Conservation (phyloP, 106 monocot genomes). For the Acorus calamus region DNA sequence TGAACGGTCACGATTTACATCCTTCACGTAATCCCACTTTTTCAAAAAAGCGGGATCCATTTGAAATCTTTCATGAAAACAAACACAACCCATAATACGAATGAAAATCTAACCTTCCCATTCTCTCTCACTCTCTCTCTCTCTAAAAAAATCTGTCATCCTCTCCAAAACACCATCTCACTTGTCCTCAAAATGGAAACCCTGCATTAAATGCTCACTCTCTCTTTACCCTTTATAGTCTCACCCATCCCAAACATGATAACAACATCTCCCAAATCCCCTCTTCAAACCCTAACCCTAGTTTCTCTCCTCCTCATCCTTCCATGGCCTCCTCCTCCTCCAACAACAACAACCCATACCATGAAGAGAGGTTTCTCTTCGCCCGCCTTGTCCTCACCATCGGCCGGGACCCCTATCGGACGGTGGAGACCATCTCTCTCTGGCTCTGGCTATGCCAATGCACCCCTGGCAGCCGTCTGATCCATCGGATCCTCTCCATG, state of each 20-base stretch:
- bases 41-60: too few species aligned
- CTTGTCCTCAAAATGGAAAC: background rate
- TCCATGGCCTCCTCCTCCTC: slow-evolving; percentile 2
- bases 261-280: background rate
- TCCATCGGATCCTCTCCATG: slow-evolving; percentile 8
- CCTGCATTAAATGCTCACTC: background rate
- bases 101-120: background rate
- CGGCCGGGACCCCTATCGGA: slow-evolving; percentile 10
- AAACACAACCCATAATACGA: too few species aligned
- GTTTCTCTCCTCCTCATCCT: background rate
- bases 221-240: too few species aligned
- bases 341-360: slow-evolving; percentile 15
- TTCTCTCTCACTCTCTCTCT: background rate
- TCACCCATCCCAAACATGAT: too few species aligned
- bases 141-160: too few species aligned
- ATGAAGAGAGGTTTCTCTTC: slow-evolving; percentile 34
- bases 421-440: slow-evolving; percentile 54
- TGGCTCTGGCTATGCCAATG: slow-evolving; percentile 53
- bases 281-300: background rate
- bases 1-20: too few species aligned
- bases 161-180: too few species aligned
- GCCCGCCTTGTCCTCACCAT: slow-evolving; percentile 28
- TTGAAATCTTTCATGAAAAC: too few species aligned
- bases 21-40: too few species aligned
- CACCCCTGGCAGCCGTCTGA: slow-evolving; percentile 12